Evolutionary conservation across 129 eudicot species (phyloP).

Genomic region (Apium graveolens): DNA sequence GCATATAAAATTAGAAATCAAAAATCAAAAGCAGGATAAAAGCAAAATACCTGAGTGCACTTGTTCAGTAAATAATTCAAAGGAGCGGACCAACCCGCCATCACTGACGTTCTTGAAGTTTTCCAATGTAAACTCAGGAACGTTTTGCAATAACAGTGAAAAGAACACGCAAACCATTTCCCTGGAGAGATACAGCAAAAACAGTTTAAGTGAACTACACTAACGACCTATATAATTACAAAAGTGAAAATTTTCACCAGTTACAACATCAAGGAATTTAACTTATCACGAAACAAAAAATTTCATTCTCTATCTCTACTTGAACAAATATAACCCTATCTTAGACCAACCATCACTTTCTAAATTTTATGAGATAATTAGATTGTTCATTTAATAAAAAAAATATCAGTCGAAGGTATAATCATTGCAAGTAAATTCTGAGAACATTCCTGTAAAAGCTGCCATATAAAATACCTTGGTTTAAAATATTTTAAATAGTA

Average conservation of each 20-base stretch:
- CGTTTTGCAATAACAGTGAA: slow-evolving; percentile 40
- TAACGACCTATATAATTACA: neutral
- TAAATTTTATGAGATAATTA: neutral
- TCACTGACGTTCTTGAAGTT: slow-evolving; percentile 17
- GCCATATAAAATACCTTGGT: neutral
- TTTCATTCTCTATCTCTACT: neutral
- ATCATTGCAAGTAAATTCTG: neutral
- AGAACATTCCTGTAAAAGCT: neutral
- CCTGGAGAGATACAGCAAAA: slow-evolving; percentile 29
- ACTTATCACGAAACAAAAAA: neutral
- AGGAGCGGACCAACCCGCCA: slow-evolving; percentile 16
- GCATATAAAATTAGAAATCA: neutral
- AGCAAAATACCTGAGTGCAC: slow-evolving; percentile 40
- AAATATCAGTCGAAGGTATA: neutral
- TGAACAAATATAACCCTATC: neutral
- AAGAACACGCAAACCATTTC: slow-evolving; percentile 72
- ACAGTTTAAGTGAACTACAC: neutral
- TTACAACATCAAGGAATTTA: neutral
- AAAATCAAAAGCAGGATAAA: neutral
- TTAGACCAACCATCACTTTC: neutral
- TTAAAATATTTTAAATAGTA: neutral
- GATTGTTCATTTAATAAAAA: neutral
- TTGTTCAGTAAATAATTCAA: slow-evolving; percentile 33
- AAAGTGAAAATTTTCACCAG: neutral
- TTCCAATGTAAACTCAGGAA: slow-evolving; percentile 27